Evolutionary conservation across 345 rosid species (phyloP).

Genomic region (Heritiera fomes): DNA sequence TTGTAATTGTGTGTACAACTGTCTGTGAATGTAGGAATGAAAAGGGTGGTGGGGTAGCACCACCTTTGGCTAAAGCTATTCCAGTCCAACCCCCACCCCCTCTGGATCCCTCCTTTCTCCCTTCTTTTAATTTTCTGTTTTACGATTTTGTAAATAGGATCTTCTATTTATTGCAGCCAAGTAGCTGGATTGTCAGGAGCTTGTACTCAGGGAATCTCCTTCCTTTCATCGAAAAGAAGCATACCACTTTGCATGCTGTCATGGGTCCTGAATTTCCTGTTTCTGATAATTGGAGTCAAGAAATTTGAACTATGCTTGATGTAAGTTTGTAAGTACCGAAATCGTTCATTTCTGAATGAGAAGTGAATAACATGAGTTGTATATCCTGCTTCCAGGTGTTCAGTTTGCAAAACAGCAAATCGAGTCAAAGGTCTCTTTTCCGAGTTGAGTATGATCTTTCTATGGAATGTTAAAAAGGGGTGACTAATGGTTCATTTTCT

Average conservation of each 20-base stretch:
- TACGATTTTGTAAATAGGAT: neutral
- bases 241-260: constrained; percentile 11
- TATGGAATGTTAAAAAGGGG: constrained; percentile 1
- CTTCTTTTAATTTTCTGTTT: neutral
- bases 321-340: neutral
- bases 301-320: constrained; percentile 36
- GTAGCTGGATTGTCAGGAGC: constrained; percentile 53
- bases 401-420: neutral
- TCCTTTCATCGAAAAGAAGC: constrained; percentile 27
- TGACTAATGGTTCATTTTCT: neutral
- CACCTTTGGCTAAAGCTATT: neutral
- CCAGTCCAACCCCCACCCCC: neutral
- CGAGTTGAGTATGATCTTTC: neutral
- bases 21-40: neutral
- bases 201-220: constrained; percentile 45
- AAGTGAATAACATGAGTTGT: neutral
- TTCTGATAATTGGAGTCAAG: constrained; percentile 44
- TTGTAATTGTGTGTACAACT: neutral
- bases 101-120: neutral
- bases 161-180: constrained; percentile 35
- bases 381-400: neutral
- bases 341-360: neutral
- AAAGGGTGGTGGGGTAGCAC: neutral
- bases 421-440: neutral
- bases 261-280: constrained; percentile 5